Base-by-base conservation (phyloP, 208 protist genomes). In the Trypanosoma grayi region DNA sequence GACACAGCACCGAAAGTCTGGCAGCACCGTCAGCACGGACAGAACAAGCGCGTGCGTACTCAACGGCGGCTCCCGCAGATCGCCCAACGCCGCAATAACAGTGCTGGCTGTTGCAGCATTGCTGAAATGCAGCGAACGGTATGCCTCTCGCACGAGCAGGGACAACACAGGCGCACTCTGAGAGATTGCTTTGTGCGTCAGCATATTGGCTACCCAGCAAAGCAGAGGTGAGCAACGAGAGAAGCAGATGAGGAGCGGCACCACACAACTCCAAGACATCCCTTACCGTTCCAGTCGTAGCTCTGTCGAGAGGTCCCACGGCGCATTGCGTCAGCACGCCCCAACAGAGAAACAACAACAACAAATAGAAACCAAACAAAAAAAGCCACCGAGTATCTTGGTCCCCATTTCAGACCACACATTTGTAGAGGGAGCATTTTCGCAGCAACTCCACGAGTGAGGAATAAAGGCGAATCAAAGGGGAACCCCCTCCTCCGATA, bases 91-190 rank as follows among this genome's bases (percentile, higher is more conserved):
- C 10, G 20, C 14, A 14, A 84, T 44, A 0, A 60, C 33, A 36
- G 44, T 14, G 53, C 73, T 70, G 9, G 66, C 58, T 0, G 66
- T 50, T 0, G 37, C 31, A 0, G 71, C 55, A 48, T 63, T 52
- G 44, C 75, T 70, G 39, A 79, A 65, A 33, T 55, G 64, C 10
- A 80, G 27, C 4, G 60, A 73, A 25, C 63, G 63, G 22, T 71
- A 66, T 18, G 69, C 69, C 28, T 63, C 10, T 7, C 55, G 64
- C 4, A 62, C 55, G 30, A 70, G 37, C 9, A 47, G 31, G 2
- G 1, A 2, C 20, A 60, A 39, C 11, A 33, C 31, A 25, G 31
- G 10, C 61, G 44, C 5, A 18, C 25, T 6, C 27, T 16, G 18
- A 18, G 9, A 4, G 9, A 25, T 37, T 39, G 0, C 13, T 16